Base-by-base conservation (phyloP, 257 asterid species). In the Solanum phureja region DNA sequence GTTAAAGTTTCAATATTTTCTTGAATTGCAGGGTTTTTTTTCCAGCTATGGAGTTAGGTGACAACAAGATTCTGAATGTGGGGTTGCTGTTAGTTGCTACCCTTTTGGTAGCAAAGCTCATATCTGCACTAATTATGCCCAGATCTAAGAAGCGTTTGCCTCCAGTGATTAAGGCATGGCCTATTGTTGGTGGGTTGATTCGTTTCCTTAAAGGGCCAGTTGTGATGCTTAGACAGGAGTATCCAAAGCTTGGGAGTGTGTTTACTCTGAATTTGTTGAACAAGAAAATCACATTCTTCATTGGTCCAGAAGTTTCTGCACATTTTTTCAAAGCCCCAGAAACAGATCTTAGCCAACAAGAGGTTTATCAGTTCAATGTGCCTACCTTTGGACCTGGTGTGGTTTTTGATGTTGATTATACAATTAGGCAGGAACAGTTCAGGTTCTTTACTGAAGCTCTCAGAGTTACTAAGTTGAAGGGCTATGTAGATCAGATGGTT, bases 381-480 rank as follows among this genome's bases (percentile, higher is more conserved):
- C 99, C 98, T 5, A 96, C 99, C 1, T 96, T 95, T 44, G 99
- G 99, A 73, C 99, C 98, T 0, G 99, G 99, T 4, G 99, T 96
- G 46, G 98, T 96, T 84, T 96, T 96, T 87, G 99, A 96, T 90
- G 99, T 96, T 64, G 98, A 96, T 72, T 96, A 96, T 35, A 91
- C 94, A 19, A 84, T 95, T 44, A 90, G 99, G 90, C 98, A 96
- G 89, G 99, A 96, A 92, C 98, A 96, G 92, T 96, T 96, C 90
- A 93, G 98, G 93, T 95, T 96, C 90, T 96, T 96, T 88, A 96
- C 99, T 11, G 99, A 96, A 90, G 91, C 99, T 11, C 96, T 95
- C 37, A 93, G 98, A 87, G 98, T 94, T 69, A 94, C 83, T 74
- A 96, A 96, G 93, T 93, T 96, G 89, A 95, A 94, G 88, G 93